Evolutionary conservation across 495 filamentous ascomycete species (phyloP).

Genomic region (Durotheca rogersii): DNA sequence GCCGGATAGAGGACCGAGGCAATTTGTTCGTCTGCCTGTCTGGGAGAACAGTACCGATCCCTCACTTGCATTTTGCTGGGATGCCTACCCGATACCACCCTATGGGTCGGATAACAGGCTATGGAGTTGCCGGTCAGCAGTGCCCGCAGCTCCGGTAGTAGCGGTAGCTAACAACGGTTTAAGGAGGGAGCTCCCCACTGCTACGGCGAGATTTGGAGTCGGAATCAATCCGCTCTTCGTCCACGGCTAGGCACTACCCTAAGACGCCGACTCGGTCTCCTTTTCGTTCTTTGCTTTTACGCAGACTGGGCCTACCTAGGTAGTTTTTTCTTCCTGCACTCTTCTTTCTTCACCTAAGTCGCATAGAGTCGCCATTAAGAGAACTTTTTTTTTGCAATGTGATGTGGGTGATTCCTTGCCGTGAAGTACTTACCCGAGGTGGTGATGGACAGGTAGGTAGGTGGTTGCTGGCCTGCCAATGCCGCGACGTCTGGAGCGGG

Average conservation of each 20-base stretch:
- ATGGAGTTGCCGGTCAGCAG: neutral
- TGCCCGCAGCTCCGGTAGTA: neutral
- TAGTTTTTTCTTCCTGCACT: neutral
- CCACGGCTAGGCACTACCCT: neutral
- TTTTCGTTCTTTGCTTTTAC: neutral
- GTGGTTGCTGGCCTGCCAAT: too few species aligned
- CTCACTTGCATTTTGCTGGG: neutral
- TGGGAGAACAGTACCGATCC: neutral
- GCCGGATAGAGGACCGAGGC: too few species aligned
- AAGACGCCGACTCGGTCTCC: too few species aligned
- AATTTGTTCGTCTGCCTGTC: neutral
- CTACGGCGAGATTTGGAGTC: neutral
- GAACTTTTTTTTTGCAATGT: neutral
- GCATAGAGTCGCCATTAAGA: slow-evolving; percentile 2
- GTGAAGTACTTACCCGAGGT: neutral
- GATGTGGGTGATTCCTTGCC: neutral
- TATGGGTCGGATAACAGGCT: neutral
- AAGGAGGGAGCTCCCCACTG: neutral
- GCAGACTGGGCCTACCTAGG: neutral
- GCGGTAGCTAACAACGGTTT: neutral
- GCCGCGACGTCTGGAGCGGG: slow-evolving; percentile 11
- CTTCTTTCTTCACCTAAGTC: neutral
- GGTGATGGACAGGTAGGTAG: neutral
- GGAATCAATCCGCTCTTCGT: neutral
- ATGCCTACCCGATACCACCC: neutral